These are phyloP conservation scores for Erodium trifolium DNA, from an alignment of 441 rosid genomes.

Conservation along the genomic window DNA sequence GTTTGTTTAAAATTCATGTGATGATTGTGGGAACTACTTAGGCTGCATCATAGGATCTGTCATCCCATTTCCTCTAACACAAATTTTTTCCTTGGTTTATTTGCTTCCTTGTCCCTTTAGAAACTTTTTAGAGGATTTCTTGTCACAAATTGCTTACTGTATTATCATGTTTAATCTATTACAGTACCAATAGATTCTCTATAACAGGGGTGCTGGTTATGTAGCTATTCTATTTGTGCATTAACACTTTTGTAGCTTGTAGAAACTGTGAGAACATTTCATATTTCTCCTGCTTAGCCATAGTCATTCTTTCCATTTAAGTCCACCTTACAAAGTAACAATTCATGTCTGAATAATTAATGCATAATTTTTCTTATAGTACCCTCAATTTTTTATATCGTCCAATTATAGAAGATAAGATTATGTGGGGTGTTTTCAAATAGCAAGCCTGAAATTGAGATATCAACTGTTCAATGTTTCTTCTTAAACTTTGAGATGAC, in stretches of 20 bases:
- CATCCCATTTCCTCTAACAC: not conserved
- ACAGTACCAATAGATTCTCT: not conserved
- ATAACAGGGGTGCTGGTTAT: not conserved
- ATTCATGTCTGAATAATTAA: too few species aligned
- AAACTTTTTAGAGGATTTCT: not conserved
- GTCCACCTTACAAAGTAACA: not conserved
- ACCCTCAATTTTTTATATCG: not conserved
- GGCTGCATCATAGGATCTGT: not conserved
- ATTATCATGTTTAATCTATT: not conserved
- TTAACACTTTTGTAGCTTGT: not conserved
- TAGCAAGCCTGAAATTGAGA: too few species aligned
- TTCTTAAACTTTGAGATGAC: not conserved
- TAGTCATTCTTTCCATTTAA: not conserved
- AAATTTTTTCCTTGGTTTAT: not conserved
- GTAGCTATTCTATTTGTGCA: not conserved
- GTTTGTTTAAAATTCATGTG: not conserved
- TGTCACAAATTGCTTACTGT: not conserved
- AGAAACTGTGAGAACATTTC: not conserved
- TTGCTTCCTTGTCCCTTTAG: not conserved
- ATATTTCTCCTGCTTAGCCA: not conserved
- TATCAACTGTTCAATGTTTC: not conserved
- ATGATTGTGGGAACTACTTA: not conserved
- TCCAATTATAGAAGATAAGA: not conserved
- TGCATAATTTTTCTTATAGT: not conserved
- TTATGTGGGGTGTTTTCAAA: too few species aligned